Evolutionary conservation across 1,284 basidiomycete genomes (phyloP).

Genomic region (Irpex sp.): DNA sequence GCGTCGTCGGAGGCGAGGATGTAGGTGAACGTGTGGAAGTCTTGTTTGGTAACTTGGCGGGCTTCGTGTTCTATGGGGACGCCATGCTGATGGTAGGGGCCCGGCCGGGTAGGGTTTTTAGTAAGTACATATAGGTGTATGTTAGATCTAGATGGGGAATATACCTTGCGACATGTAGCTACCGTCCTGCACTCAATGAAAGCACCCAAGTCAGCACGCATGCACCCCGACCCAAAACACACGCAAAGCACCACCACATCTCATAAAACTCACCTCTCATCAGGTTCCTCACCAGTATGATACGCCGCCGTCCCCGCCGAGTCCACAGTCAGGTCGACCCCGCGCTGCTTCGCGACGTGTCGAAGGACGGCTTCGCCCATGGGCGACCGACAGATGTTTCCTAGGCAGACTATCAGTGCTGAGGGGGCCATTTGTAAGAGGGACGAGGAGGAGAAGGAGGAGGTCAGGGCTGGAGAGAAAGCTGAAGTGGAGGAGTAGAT

Average conservation of each 20-base stretch:
- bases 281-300: conserved; percentile 70
- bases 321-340: conserved; percentile 61
- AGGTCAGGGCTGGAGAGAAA: no score
- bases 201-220: background rate
- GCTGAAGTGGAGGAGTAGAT: no score
- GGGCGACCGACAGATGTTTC: conserved; percentile 77
- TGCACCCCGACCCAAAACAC: background rate
- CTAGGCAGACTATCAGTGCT: conserved; percentile 72
- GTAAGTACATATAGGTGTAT: background rate
- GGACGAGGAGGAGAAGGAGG: background rate
- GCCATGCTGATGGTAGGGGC: conserved; percentile 45
- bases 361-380: conserved; percentile 77
- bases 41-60: conserved; percentile 51
- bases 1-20: conserved; percentile 69
- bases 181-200: conserved; percentile 42
- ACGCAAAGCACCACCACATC: no score
- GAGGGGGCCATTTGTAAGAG: conserved; percentile 24
- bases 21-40: conserved; percentile 65
- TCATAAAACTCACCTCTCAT: conserved; percentile 50
- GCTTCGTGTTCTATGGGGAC: conserved; percentile 60
- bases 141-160: no score
- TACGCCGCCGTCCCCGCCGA: conserved; percentile 73
- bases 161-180: conserved; percentile 58
- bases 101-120: background rate
- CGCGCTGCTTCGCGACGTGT: conserved; percentile 58